Base-by-base conservation (phyloP, 2,329 filamentous ascomycete species). In the Ceratocystis smalleyi region DNA sequence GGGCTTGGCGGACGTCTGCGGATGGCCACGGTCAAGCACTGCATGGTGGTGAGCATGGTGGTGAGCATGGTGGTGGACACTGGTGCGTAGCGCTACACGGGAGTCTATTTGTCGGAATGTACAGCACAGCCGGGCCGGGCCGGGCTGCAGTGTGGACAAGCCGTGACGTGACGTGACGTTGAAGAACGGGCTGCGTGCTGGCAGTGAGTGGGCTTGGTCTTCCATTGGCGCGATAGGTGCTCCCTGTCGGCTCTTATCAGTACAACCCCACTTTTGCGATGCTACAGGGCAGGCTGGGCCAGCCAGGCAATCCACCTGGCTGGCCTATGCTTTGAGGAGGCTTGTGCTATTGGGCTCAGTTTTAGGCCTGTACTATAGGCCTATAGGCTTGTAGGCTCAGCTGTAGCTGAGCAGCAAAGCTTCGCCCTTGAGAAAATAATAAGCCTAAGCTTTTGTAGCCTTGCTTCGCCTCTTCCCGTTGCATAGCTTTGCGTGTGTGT, bases 201-300 rank as follows among this genome's bases (percentile, higher is more conserved):
- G 19, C 32, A 27, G 17, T 45, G 55, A 27, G 17, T 45, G 55
- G 55, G 12, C 35, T 40, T 40, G 35, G 35, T 1, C 35, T 40
- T 40, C 30, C 22, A 61, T 61, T 61, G 59, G 35, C 15, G 19
- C n/a, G 59, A 61, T 61, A 61, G 45, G n/a, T 15, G 7, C n/a
- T 24, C 8, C 35, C 19, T 15, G 19, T 10, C 15, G 35, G 35
- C 35, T 45, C 59, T 61, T 61, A 61, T 61, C 59, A 47, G 19
- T 8, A n/a, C 1, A 24, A 22, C 62, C 61, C 62, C 62, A 63
- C 62, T 63, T 57, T 63, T 63, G 30, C 49, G 62, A 63, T 63
- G n/a, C 32, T 59, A 35, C 47, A 63, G 17, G 32, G 35, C 27
- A n/a, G 35, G 47, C 45, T 35, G 45, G 35, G 47, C 47, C 19